Evolutionary conservation across 2,329 filamentous ascomycete genomes (phyloP).

Genomic region (Colletotrichum musae): DNA sequence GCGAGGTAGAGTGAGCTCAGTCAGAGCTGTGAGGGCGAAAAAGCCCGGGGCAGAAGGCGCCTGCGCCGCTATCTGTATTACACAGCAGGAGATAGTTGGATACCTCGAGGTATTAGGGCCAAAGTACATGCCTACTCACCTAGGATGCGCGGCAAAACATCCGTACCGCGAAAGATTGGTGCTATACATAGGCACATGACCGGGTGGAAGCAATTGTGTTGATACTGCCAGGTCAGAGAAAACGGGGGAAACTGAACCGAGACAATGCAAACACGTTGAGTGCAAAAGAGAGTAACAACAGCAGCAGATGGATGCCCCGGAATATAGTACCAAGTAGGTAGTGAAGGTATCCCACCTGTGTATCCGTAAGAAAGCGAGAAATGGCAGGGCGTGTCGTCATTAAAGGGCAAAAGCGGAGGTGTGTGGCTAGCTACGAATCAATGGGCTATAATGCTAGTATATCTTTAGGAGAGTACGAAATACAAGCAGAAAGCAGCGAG

Average conservation of each 20-base stretch:
- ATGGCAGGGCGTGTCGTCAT: constrained; percentile 24
- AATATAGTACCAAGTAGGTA: constrained; percentile 2
- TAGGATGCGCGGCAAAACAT: no score
- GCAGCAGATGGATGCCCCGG: background rate
- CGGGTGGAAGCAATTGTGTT: no score
- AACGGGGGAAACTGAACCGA: no score
- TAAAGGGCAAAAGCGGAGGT: background rate
- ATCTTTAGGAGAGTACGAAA: background rate
- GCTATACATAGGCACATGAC: no score
- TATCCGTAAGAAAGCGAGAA: background rate
- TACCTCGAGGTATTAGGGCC: background rate
- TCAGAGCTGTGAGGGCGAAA: background rate
- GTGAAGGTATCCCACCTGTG: constrained; percentile 13
- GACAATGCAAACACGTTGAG: no score
- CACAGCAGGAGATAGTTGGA: background rate
- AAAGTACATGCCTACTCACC: background rate
- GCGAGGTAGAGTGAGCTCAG: constrained; percentile 6
- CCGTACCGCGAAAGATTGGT: no score
- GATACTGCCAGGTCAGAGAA: no score
- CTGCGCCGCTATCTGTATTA: background rate
- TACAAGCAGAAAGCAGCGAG: constrained; percentile 3
- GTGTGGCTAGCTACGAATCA: constrained; percentile 26
- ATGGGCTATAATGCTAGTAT: background rate
- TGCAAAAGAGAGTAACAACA: background rate
- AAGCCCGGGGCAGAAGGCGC: background rate